Conservation (phyloP, 2,329 filamentous ascomycete species). For the Ustilaginoidea virens region DNA sequence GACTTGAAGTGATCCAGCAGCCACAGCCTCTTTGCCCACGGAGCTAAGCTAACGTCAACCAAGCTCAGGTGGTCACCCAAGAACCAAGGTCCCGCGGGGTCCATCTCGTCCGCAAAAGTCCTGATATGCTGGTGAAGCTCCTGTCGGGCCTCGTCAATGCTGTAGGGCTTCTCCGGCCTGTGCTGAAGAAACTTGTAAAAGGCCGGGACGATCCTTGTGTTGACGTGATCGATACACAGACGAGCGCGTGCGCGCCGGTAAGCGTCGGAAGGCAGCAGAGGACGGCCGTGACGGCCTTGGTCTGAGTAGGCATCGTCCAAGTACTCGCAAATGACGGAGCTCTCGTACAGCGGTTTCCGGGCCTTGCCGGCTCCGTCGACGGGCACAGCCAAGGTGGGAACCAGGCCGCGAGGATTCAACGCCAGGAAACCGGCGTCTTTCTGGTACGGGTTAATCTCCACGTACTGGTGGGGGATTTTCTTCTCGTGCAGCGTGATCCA, state of each 20-base stretch:
- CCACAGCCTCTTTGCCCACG: constrained; percentile 59
- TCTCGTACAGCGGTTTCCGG: constrained; percentile 54
- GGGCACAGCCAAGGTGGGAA: constrained; percentile 50
- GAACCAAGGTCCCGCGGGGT: constrained; percentile 45
- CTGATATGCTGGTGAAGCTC: constrained; percentile 45
- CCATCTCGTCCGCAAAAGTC: constrained; percentile 47
- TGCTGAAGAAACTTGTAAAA: constrained; percentile 51
- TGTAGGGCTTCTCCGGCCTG: constrained; percentile 30
- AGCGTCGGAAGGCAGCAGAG: constrained; percentile 41
- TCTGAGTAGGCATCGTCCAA: constrained; percentile 54
- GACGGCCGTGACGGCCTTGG: constrained; percentile 22
- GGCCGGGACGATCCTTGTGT: constrained; percentile 47
- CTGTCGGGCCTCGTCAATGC: constrained; percentile 34
- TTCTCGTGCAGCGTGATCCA: constrained; percentile 66
- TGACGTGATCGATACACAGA: constrained; percentile 63
- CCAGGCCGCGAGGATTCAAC: constrained; percentile 60
- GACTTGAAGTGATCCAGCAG: constrained; percentile 61
- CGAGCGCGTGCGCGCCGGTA: constrained; percentile 51
- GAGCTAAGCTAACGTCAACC: constrained; percentile 56
- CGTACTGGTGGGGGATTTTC: constrained; percentile 55
- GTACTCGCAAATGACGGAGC: constrained; percentile 58
- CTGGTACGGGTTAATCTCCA: constrained; percentile 65
- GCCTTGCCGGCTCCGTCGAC: constrained; percentile 13
- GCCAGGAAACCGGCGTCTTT: constrained; percentile 53
- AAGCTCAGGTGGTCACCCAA: constrained; percentile 46